phyloP scores from a whole-genome alignment of 2,329 filamentous ascomycete genomes.

The Thielaviopsis cerberus region DNA sequence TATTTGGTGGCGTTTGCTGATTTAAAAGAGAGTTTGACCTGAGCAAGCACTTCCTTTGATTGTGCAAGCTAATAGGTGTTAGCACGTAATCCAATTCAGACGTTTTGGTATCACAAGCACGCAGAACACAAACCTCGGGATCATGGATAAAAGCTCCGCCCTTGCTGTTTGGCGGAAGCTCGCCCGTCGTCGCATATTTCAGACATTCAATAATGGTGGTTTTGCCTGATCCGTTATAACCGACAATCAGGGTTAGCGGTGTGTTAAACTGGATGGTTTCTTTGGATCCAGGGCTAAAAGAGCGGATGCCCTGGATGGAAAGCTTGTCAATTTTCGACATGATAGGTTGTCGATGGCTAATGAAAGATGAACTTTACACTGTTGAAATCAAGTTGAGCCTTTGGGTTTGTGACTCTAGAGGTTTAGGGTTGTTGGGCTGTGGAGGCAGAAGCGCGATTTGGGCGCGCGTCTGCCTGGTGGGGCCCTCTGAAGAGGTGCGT shows the following conservation, averaged over 20 bases:
- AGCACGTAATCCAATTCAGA: too few relatives aligned
- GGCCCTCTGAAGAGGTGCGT: neutral
- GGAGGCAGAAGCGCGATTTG: neutral
- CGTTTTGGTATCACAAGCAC: neutral
- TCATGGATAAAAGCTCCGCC: slow-evolving; percentile 92
- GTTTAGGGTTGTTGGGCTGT: neutral
- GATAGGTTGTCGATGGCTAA: slow-evolving; percentile 12
- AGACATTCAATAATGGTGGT: slow-evolving; percentile 98
- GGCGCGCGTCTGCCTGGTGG: neutral
- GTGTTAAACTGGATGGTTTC: slow-evolving; percentile 78
- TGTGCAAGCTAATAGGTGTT: slow-evolving; percentile 6
- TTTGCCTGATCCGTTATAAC: slow-evolving; percentile 93
- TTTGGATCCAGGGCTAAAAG: slow-evolving; percentile 56
- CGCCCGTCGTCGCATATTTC: slow-evolving; percentile 91
- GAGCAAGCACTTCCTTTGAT: slow-evolving; percentile 63
- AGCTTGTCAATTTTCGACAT: slow-evolving; percentile 80
- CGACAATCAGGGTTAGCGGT: slow-evolving; percentile 87
- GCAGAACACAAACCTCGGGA: slow-evolving; percentile 44
- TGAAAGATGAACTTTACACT: neutral
- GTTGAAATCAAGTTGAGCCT: neutral
- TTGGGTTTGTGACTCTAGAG: neutral
- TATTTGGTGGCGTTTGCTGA: slow-evolving; percentile 61
- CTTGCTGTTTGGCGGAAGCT: slow-evolving; percentile 77
- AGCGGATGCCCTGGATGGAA: slow-evolving; percentile 65
- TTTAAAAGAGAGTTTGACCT: slow-evolving; percentile 78